phyloP scores from a whole-genome alignment of 164 flowering plant species.

The Amborella trichopoda region DNA sequence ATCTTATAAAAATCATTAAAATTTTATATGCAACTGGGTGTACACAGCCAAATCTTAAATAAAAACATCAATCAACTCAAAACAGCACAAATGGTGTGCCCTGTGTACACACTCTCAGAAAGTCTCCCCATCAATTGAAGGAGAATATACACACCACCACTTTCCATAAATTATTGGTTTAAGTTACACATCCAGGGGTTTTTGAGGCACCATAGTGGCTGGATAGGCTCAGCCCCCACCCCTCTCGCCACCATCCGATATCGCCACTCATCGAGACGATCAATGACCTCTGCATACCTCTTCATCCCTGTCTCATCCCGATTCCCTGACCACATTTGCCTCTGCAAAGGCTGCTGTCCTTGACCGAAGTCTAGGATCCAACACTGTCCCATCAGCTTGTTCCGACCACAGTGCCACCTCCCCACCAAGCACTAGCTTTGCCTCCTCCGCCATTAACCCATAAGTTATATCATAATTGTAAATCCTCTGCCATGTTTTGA shows the following conservation, averaged over 20 bases:
- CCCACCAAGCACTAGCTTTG: slow-evolving; percentile 68
- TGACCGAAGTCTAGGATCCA: slow-evolving; percentile 78
- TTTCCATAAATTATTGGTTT: too few relatives aligned
- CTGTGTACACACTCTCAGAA: too few relatives aligned
- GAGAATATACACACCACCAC: too few relatives aligned
- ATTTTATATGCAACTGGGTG: too few relatives aligned
- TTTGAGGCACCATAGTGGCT: slow-evolving; percentile 78
- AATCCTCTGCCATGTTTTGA: slow-evolving; percentile 81
- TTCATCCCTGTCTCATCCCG: slow-evolving; percentile 61
- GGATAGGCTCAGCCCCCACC: slow-evolving; percentile 75
- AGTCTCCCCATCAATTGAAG: too few relatives aligned
- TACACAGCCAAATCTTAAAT: too few relatives aligned
- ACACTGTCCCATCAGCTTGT: slow-evolving; percentile 70
- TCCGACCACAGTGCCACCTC: slow-evolving; percentile 97
- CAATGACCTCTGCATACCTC: slow-evolving; percentile 77
- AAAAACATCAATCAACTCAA: too few relatives aligned
- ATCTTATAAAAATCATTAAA: too few relatives aligned
- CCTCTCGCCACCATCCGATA: slow-evolving; percentile 71
- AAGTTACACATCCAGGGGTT: slow-evolving; percentile 83
- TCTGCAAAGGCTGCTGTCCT: slow-evolving; percentile 81
- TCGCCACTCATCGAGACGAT: slow-evolving; percentile 79
- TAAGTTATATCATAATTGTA: slow-evolving; percentile 77
- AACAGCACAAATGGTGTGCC: too few relatives aligned
- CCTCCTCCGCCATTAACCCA: slow-evolving; percentile 48
- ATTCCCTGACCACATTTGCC: slow-evolving; percentile 81